Evolutionary conservation across 2,329 filamentous ascomycete species (phyloP).

Genomic region (Fusarium sp.): DNA sequence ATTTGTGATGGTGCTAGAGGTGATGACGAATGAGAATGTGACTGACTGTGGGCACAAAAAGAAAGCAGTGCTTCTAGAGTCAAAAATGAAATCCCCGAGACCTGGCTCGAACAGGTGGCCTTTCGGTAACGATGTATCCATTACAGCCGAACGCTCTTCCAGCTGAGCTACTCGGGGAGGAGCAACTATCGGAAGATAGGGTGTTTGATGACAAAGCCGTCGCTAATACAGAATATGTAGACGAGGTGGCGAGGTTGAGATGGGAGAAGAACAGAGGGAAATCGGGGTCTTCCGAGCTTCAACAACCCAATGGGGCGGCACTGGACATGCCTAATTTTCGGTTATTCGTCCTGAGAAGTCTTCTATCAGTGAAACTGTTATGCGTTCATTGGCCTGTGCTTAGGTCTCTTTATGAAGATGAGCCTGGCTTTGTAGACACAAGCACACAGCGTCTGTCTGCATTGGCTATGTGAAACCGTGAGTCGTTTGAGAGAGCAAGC

Average conservation of each 20-base stretch:
- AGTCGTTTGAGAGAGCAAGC: not conserved
- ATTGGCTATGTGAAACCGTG: not conserved
- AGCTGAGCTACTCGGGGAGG: slow-evolving; percentile 39
- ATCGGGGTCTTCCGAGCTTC: not conserved
- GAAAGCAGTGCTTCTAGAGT: not conserved
- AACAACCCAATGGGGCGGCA: too few species aligned
- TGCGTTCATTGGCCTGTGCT: not conserved
- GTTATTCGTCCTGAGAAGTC: not conserved
- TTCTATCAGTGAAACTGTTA: not conserved
- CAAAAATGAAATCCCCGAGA: slow-evolving; percentile 34
- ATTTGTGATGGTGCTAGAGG: not conserved
- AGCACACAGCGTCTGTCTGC: not conserved
- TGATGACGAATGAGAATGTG: not conserved
- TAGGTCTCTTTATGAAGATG: not conserved
- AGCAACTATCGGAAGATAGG: slow-evolving; percentile 1
- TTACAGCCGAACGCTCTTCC: slow-evolving; percentile 40
- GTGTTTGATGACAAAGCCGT: not conserved
- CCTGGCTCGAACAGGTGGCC: slow-evolving; percentile 40
- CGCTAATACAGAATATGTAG: not conserved
- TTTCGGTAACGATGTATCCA: slow-evolving; percentile 30
- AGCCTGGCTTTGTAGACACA: not conserved
- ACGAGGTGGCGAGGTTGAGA: not conserved
- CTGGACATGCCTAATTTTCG: not conserved
- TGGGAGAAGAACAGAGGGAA: not conserved
- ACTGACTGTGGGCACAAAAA: not conserved